Conservation (phyloP, 2,329 filamentous ascomycete species). For the Remersonia thermophila region DNA sequence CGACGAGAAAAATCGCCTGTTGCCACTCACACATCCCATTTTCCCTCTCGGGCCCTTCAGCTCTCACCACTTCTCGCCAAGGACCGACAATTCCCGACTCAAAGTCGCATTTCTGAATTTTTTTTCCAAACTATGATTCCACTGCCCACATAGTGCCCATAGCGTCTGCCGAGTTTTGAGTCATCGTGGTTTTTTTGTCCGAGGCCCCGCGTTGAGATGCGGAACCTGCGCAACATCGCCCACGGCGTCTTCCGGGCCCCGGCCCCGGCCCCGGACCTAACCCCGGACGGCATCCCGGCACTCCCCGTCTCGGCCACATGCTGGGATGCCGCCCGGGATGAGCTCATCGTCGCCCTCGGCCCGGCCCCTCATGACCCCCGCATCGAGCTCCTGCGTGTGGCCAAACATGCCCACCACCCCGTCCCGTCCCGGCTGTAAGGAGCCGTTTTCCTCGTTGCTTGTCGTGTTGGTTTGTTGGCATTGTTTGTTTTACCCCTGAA, state of each 20-base stretch:
- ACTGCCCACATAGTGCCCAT: neutral
- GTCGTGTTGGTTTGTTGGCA: neutral
- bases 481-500: neutral
- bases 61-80: neutral
- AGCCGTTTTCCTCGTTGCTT: neutral
- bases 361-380: slow-evolving; percentile 56
- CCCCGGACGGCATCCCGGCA: too few relatives aligned
- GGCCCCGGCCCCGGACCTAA: slow-evolving; percentile 5
- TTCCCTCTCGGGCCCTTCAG: neutral
- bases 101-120: neutral
- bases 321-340: slow-evolving; percentile 73
- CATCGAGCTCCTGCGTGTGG: slow-evolving; percentile 57
- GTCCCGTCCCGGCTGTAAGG: slow-evolving; percentile 30
- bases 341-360: slow-evolving; percentile 73
- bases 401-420: slow-evolving; percentile 26
- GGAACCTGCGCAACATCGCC: slow-evolving; percentile 72
- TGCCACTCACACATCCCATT: neutral
- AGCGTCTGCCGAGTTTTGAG: slow-evolving; percentile 1
- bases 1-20: neutral
- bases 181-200: slow-evolving; percentile 1
- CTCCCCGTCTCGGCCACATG: slow-evolving; percentile 60
- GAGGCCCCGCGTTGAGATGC: slow-evolving; percentile 43
- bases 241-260: slow-evolving; percentile 50
- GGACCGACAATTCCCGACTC: slow-evolving; percentile 11
- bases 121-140: slow-evolving; percentile 1